Percentiles rank a stretch among this genome's conserved stretches.
Evolutionary conservation across 2,329 filamentous ascomycete species (phyloP).

Genomic region (Cladosporium sphaerospermum): DNA sequence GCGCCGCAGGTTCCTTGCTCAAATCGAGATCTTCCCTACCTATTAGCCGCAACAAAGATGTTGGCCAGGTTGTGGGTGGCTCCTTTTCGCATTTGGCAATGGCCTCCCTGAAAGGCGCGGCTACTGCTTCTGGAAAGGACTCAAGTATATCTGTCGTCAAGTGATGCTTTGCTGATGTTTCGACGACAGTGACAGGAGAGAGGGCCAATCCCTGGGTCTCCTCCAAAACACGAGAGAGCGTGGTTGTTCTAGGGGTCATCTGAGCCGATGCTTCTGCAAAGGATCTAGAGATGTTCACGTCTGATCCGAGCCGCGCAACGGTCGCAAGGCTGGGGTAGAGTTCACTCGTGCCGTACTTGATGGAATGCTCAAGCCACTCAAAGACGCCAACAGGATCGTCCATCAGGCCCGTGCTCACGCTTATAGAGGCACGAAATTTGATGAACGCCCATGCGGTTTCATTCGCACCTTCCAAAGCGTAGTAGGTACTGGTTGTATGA

Average conservation of each 20-base stretch:
- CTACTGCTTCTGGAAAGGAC: constrained; percentile 77
- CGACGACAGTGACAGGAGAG: constrained; percentile 20
- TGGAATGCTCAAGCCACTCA: constrained; percentile 27
- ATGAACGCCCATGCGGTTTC: constrained; percentile 41
- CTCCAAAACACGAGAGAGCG: constrained; percentile 21
- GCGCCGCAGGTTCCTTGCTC: background rate
- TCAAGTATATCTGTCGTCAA: constrained; percentile 65
- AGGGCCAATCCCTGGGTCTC: constrained; percentile 19
- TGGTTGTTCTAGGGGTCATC: constrained; percentile 21
- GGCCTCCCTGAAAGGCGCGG: constrained; percentile 72
- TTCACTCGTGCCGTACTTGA: constrained; percentile 15
- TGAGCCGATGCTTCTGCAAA: constrained; percentile 5
- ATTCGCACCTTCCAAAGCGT: constrained; percentile 54
- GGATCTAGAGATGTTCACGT: constrained; percentile 5
- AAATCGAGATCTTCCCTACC: constrained; percentile 68
- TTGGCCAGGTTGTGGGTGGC: constrained; percentile 71
- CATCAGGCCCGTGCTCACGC: constrained; percentile 16
- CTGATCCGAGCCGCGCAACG: constrained; percentile 20
- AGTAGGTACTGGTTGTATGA: constrained; percentile 47
- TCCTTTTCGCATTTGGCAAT: constrained; percentile 78
- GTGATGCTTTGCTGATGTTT: constrained; percentile 65
- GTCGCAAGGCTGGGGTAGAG: constrained; percentile 20
- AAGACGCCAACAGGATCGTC: constrained; percentile 24
- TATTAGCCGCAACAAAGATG: constrained; percentile 65
- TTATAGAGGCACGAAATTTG: constrained; percentile 17